Conservation (phyloP, 108 stramenopile species). For the Skeletonema marinoi region DNA sequence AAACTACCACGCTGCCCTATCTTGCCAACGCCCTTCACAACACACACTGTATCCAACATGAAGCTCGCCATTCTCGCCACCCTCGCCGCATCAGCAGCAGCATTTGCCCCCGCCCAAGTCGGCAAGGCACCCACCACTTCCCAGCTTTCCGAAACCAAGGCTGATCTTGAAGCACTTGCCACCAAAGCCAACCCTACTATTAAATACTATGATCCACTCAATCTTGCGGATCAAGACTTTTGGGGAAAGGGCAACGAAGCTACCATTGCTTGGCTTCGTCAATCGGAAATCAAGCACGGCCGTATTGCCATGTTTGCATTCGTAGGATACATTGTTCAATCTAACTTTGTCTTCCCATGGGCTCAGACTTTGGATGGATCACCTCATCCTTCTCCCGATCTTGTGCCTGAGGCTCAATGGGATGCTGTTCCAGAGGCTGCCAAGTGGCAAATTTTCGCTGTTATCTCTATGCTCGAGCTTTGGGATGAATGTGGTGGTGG, state of each 20-base stretch:
- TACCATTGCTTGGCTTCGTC: conserved; percentile 60
- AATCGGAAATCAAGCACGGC: conserved; percentile 76
- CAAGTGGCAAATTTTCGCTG: conserved; percentile 73
- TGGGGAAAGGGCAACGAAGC: conserved; percentile 63
- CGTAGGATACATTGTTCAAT: conserved; percentile 66
- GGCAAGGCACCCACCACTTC: conserved; percentile 1
- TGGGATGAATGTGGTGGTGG: conserved; percentile 72
- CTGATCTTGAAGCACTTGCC: conserved; percentile 69
- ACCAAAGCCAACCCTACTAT: conserved; percentile 64
- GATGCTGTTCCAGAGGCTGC: conserved; percentile 60
- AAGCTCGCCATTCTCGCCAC: conserved; percentile 49
- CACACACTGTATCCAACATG: conserved; percentile 35
- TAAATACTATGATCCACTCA: conserved; percentile 53
- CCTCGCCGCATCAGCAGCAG: conserved; percentile 49
- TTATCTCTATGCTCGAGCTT: conserved; percentile 57
- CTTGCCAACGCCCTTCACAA: background rate
- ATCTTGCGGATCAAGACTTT: conserved; percentile 51
- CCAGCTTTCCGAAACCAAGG: conserved; percentile 55
- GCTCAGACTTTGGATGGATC: conserved; percentile 58
- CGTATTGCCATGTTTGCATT: conserved; percentile 81
- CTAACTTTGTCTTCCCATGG: conserved; percentile 65
- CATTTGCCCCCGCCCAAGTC: conserved; percentile 54
- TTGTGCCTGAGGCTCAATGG: conserved; percentile 68
- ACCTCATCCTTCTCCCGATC: conserved; percentile 50
- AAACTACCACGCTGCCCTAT: conserved; percentile 1